These are phyloP conservation scores for Lentinula lateritia DNA, from an alignment of 768 basidiomycete species.

Conservation along the genomic window DNA sequence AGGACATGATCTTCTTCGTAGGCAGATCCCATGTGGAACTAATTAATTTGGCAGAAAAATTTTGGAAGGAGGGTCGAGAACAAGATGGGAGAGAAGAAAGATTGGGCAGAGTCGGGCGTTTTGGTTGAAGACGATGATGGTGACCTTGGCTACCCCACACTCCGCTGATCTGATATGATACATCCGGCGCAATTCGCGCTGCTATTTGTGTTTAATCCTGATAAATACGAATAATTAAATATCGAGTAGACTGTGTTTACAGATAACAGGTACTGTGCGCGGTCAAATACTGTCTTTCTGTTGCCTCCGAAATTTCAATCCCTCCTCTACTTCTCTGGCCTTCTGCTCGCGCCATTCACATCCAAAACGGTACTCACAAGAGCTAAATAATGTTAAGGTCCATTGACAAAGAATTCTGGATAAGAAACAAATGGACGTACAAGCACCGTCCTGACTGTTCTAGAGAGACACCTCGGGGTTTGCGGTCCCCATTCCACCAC, in stretches of 20 bases:
- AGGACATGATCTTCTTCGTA: constrained; percentile 21
- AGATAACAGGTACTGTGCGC: neutral
- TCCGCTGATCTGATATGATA: neutral
- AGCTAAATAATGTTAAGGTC: constrained; percentile 25
- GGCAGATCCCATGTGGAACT: constrained; percentile 8
- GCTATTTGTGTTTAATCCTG: too few relatives aligned
- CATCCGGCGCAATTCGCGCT: neutral
- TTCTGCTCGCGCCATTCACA: constrained; percentile 80
- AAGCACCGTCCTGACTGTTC: constrained; percentile 58
- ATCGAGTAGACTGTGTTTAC: neutral
- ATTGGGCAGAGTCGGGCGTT: neutral
- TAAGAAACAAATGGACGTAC: constrained; percentile 34
- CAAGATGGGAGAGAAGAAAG: neutral
- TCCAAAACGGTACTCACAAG: constrained; percentile 67
- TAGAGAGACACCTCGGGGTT: constrained; percentile 64
- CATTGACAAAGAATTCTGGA: neutral
- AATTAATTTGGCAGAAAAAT: neutral
- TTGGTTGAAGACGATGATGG: neutral
- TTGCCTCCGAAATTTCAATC: neutral
- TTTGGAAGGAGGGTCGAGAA: neutral
- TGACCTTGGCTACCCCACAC: neutral
- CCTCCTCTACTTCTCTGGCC: constrained; percentile 27
- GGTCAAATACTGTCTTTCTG: neutral
- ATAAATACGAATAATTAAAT: neutral
- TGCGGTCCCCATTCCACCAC: constrained; percentile 75